Percentiles rank a stretch among this genome's conserved stretches.
Conservation (phyloP, 2,329 filamentous ascomycete species). For the Botrytis paeoniae region DNA sequence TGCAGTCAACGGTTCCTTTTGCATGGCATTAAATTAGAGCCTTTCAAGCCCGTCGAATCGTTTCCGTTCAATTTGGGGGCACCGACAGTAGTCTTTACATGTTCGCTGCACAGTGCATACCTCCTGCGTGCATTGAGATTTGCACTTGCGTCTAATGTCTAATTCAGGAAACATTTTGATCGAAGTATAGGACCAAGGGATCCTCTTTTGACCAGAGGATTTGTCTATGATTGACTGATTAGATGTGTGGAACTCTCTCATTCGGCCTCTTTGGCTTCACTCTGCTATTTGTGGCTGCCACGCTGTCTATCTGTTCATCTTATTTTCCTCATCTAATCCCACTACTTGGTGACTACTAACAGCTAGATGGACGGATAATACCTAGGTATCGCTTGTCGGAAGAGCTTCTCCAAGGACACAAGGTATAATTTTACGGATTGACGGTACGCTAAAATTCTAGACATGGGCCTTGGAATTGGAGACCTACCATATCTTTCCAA, state of each 20-base stretch:
- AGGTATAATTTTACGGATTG: slow-evolving; percentile 5
- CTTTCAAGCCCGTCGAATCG: slow-evolving; percentile 4
- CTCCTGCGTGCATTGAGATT: slow-evolving; percentile 3
- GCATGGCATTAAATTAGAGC: slow-evolving; percentile 4
- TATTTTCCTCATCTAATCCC: not conserved
- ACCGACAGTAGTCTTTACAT: slow-evolving; percentile 14
- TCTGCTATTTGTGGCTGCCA: slow-evolving; percentile 7
- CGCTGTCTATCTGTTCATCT: slow-evolving; percentile 12
- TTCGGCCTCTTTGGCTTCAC: not conserved
- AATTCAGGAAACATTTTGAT: slow-evolving; percentile 15
- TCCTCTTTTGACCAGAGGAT: slow-evolving; percentile 14
- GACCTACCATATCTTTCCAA: slow-evolving; percentile 6
- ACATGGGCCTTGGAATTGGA: slow-evolving; percentile 3
- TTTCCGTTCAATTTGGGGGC: not conserved
- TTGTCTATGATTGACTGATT: slow-evolving; percentile 1
- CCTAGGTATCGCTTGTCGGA: slow-evolving; percentile 9
- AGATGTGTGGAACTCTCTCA: slow-evolving; percentile 7
- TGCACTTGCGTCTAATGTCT: slow-evolving; percentile 4
- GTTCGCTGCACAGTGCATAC: slow-evolving; percentile 9
- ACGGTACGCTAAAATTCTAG: slow-evolving; percentile 6
- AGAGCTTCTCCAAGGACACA: slow-evolving; percentile 1
- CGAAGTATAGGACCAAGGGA: slow-evolving; percentile 7
- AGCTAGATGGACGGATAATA: not conserved
- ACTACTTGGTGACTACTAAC: not conserved
- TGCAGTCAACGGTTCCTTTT: slow-evolving; percentile 5